These are phyloP conservation scores for Boletus reticulatus DNA, from an alignment of 768 basidiomycete species.

Conservation along the genomic window DNA sequence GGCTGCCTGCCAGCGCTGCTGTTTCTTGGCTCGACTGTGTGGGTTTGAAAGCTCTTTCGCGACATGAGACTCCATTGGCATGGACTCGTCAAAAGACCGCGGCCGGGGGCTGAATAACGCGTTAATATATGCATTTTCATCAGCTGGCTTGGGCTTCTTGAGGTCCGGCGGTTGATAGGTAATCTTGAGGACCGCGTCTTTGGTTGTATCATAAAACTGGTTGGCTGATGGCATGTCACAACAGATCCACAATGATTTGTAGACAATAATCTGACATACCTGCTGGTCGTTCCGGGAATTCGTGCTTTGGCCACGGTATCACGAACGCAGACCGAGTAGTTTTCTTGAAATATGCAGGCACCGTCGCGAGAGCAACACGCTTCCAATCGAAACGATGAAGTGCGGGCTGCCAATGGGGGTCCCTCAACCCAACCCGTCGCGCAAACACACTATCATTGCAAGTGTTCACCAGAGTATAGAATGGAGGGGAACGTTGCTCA, in stretches of 20 bases:
- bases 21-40: constrained; percentile 80
- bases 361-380: constrained; percentile 65
- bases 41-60: constrained; percentile 75
- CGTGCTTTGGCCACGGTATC: constrained; percentile 71
- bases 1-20: constrained; percentile 67
- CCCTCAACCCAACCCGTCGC: constrained; percentile 59
- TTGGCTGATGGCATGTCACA: constrained; percentile 27
- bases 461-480: background rate
- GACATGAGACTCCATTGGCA: constrained; percentile 66
- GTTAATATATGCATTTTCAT: constrained; percentile 61
- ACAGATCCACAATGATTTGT: background rate
- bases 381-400: constrained; percentile 66
- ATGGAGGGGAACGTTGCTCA: constrained; percentile 31
- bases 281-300: constrained; percentile 37
- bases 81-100: constrained; percentile 45
- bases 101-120: constrained; percentile 41
- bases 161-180: constrained; percentile 67
- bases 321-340: constrained; percentile 33
- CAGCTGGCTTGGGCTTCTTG: constrained; percentile 35
- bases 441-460: constrained; percentile 65
- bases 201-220: constrained; percentile 60
- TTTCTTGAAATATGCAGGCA: constrained; percentile 49
- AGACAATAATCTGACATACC: constrained; percentile 11
- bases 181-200: constrained; percentile 59
- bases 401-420: constrained; percentile 56